phyloP scores from a whole-genome alignment of 2,329 filamentous ascomycete genomes.

The Colletotrichum magnum region DNA sequence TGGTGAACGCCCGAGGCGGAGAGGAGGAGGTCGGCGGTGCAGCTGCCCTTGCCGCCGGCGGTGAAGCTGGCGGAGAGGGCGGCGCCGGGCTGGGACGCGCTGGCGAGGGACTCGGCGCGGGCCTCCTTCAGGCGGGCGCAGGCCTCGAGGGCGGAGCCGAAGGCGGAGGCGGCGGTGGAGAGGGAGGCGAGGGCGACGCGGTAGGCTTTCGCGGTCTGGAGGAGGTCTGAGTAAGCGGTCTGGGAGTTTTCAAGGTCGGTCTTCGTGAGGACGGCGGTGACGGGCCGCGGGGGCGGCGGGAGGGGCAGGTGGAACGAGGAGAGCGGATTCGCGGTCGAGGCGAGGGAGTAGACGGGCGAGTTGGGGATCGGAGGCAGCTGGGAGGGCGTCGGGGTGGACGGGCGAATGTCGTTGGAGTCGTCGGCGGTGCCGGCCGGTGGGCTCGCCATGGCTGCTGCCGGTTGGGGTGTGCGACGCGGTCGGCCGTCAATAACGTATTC shows the following conservation, averaged over 20 bases:
- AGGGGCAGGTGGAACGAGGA: conserved; percentile 72
- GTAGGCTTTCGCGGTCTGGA: conserved; percentile 74
- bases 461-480: background rate
- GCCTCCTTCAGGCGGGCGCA: conserved; percentile 79
- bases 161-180: conserved; percentile 73
- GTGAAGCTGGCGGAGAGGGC: conserved; percentile 64
- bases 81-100: conserved; percentile 50
- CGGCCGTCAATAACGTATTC: background rate
- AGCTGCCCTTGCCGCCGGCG: conserved; percentile 58
- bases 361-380: conserved; percentile 71
- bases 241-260: conserved; percentile 75
- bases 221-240: conserved; percentile 72
- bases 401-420: conserved; percentile 58
- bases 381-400: conserved; percentile 61
- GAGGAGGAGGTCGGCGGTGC: conserved; percentile 75
- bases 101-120: conserved; percentile 67
- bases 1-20: conserved; percentile 76
- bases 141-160: conserved; percentile 75
- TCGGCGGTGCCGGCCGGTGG: conserved; percentile 44
- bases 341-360: conserved; percentile 75
- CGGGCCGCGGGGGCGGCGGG: conserved; percentile 71
- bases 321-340: conserved; percentile 73
- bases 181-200: conserved; percentile 73
- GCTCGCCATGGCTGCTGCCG: conserved; percentile 48
- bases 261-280: conserved; percentile 73